Base-by-base conservation (phyloP, 257 asterid genomes). In the Solanum neorickii region DNA sequence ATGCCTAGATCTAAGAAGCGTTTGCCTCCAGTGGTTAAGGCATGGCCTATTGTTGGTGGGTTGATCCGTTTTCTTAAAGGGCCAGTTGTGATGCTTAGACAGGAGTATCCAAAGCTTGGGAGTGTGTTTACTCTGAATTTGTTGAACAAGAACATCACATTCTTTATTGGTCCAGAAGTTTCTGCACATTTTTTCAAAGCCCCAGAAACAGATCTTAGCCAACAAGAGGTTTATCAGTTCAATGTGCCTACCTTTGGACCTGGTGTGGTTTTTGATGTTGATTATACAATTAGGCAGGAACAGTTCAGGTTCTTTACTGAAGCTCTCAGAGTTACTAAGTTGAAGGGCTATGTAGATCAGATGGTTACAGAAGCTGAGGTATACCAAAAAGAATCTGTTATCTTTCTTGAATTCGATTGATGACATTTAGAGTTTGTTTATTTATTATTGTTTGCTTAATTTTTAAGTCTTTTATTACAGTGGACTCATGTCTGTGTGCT, bases 191-290 rank as follows among this genome's bases (percentile, higher is more conserved):
- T 96, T 91, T 96, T 96, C 87, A 96, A 96, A 94, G 99, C 99
- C 66, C 88, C 96, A 1, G 99, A 96, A 89, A 91, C 98, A 31
- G 99, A 96, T 92, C 98, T 95, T 87, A 95, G 98, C 90, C 99
- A 96, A 90, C 98, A 94, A 88, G 98, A 95, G 92, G 98, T 95
- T 42, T 95, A 95, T 87, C 98, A 95, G 86, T 96, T 96, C 91
- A 96, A 96, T 83, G 99, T 96, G 87, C 99, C 98, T 5, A 96
- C 99, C 1, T 96, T 95, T 46, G 99, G 99, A 73, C 99, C 98
- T 0, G 99, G 99, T 4, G 99, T 96, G 47, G 98, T 96, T 84
- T 96, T 96, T 87, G 99, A 96, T 90, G 99, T 96, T 65, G 98
- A 96, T 72, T 96, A 96, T 37, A 91, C 94, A 20, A 84, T 95